phyloP scores from a whole-genome alignment of 2,329 filamentous ascomycete species.

The Teratosphaeria nubilosa region DNA sequence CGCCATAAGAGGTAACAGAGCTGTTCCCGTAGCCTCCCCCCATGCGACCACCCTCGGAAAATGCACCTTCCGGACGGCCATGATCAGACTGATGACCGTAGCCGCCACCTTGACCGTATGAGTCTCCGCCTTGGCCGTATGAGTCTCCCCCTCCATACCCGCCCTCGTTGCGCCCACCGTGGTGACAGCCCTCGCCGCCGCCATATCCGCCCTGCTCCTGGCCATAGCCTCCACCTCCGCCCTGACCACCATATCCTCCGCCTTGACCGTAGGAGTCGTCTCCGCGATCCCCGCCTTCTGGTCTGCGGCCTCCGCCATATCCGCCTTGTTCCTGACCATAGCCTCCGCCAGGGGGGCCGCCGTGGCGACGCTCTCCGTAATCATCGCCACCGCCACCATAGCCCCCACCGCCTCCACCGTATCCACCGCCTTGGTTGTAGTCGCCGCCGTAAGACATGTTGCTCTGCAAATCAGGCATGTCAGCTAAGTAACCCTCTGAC shows the following conservation, averaged over 20 bases:
- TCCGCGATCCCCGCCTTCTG: slow-evolving; percentile 9
- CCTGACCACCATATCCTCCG: slow-evolving; percentile 8
- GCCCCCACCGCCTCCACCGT: slow-evolving; percentile 12
- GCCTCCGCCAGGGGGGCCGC: slow-evolving; percentile 7
- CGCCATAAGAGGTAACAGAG: slow-evolving; percentile 32
- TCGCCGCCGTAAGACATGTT: slow-evolving; percentile 18
- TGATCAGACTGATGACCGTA: slow-evolving; percentile 24
- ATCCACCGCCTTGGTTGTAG: slow-evolving; percentile 11
- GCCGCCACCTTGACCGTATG: slow-evolving; percentile 12
- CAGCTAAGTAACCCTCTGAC: neutral
- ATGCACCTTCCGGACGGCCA: slow-evolving; percentile 17
- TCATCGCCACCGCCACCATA: slow-evolving; percentile 7
- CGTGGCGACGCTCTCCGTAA: slow-evolving; percentile 2
- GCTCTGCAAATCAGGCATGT: neutral
- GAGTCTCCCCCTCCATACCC: slow-evolving; percentile 7
- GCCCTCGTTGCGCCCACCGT: slow-evolving; percentile 11
- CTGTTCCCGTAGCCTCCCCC: slow-evolving; percentile 27
- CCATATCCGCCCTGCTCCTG: slow-evolving; percentile 7
- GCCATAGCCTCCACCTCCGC: slow-evolving; percentile 1
- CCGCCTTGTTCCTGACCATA: slow-evolving; percentile 11
- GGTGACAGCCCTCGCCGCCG: slow-evolving; percentile 8
- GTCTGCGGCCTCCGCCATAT: slow-evolving; percentile 6
- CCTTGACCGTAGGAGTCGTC: slow-evolving; percentile 8
- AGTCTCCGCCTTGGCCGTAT: slow-evolving; percentile 9
- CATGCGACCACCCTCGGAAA: slow-evolving; percentile 17